Base-by-base conservation (phyloP, 495 filamentous ascomycete species). In the Terfezia claveryi region DNA sequence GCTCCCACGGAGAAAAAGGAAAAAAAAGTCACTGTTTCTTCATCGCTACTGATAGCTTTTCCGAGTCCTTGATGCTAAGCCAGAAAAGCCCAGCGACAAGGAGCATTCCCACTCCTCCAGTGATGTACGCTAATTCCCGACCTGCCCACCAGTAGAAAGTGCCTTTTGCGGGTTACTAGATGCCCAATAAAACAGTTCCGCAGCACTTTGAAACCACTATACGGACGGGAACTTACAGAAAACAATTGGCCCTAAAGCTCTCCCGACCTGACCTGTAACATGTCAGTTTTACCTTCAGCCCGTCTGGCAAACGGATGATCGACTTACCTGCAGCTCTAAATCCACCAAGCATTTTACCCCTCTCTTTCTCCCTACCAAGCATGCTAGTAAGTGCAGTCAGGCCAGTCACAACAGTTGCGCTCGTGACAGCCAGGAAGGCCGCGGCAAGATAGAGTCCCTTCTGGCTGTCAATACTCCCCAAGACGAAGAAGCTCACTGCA, bases 71-170 rank as follows among this genome's bases (percentile, higher is more conserved):
- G 2, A 17, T 12, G 27, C 27, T 32, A 32, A 32, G 27, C 27
- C 27, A 32, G 27, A 32, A 32, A n/a, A 84, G 65, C 52, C 71
- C 70, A 41, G 74, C 75, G 38, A 94, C 87, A 8, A 66, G 77
- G 23, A 81, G 62, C 74, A 96, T 94, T 2, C 84, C 86, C 37
- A 74, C 65, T 0, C 85, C 85, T 4, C 91, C 92, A 64, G 83
- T 72, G 1, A 71, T 72, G 66, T 94, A 99, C 0, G 91, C 91
- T 14, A 80, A 70, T 62, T 92, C 81, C 41, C 91, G 71, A 0
- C 92, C 91, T 36, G 85, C 88, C 92, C 92, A 99, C 91, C 91
- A 99, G 70, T 96, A 99, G 56, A 99, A 72, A n/a, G 84, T 81
- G 60, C 63, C 63, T 65, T 38, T 46, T 36, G 32, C 23, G 16